Base-by-base conservation (phyloP, 345 rosid species). In the Salix suchowensis region DNA sequence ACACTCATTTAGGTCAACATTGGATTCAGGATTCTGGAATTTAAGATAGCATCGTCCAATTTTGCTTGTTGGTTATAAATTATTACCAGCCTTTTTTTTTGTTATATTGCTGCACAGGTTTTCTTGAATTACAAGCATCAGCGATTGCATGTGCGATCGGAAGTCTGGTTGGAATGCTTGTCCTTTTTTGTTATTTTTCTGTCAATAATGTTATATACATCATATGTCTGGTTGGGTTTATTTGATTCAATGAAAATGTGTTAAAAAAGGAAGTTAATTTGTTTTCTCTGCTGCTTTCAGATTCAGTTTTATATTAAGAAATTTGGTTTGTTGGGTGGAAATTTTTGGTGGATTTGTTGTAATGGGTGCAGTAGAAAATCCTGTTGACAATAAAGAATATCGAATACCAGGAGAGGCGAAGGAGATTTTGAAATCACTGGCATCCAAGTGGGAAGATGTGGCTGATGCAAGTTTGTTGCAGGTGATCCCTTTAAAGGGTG, bases 401-500 rank as follows among this genome's bases (percentile, higher is more conserved):
- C 42, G 74, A 6, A 78, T 82, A 40, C 81, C 84, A 1, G 70
- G 23, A 55, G 84, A 81, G 60, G 84, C 75, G 12, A 77, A 69
- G 77, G 84, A 77, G 37, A 77, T 73, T 2, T 69, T 81, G 73
- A 81, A 77, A 75, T 81, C 84, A 4, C 37, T 81, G 77, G 80
- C 84, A 10, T 77, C 77, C 2, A 72, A 80, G 67, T 72, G 83
- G 80, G 83, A 80, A 23, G 83, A 80, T 76, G 77, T 71, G 37
- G 23, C 28, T 39, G 80, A 80, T 67, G 54, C 80, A 55, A 80
- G 68, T 76, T 76, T 61, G 9, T 67, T 80, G 69, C 77, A 72
- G 34, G 79, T 80, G 72, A 72, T 76, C 70, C 83, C 83, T 71
- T 76, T 80, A 15, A 80, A 76, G 42, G 83, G 83, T 76, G 83